Conservation (phyloP, 139 green algal genomes). For the Chlorella sorokiniana region DNA sequence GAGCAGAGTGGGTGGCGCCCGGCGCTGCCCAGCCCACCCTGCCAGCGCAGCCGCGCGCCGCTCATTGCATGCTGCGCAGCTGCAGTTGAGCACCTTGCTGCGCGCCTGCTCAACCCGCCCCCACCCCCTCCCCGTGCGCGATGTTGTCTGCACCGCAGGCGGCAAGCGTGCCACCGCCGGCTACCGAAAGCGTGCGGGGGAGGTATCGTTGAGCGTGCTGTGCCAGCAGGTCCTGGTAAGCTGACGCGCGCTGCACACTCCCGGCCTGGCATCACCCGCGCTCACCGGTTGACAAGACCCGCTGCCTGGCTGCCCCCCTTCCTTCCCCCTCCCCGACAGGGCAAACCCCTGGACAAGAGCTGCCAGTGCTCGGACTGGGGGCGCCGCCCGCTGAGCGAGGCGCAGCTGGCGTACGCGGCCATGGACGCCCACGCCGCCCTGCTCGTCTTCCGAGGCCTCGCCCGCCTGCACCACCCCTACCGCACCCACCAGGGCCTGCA, state of each 20-base stretch:
- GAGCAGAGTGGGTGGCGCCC: conserved; percentile 1
- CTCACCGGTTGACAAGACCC: neutral
- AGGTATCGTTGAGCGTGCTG: conserved; percentile 57
- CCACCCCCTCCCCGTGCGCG: neutral
- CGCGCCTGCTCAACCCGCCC: neutral
- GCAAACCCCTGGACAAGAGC: conserved; percentile 55
- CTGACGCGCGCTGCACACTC: neutral
- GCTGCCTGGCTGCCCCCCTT: neutral
- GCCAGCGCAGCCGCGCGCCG: no score
- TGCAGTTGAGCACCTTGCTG: no score
- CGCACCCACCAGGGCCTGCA: conserved; percentile 8
- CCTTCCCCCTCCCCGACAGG: neutral
- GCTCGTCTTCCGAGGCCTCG: conserved; percentile 31
- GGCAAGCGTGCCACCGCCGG: conserved; percentile 25
- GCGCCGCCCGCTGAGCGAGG: conserved; percentile 57
- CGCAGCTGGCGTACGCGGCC: conserved; percentile 70
- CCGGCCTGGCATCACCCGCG: neutral
- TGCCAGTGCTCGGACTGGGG: conserved; percentile 54
- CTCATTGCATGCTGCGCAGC: neutral
- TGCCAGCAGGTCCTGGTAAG: conserved; percentile 56
- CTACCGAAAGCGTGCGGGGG: conserved; percentile 15
- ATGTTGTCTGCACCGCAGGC: neutral
- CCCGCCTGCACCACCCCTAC: conserved; percentile 18
- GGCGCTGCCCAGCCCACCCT: no score
- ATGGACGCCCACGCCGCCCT: conserved; percentile 58